Evolutionary conservation across 108 stramenopile species (phyloP).

Genomic region (Cyclotella baltica): DNA sequence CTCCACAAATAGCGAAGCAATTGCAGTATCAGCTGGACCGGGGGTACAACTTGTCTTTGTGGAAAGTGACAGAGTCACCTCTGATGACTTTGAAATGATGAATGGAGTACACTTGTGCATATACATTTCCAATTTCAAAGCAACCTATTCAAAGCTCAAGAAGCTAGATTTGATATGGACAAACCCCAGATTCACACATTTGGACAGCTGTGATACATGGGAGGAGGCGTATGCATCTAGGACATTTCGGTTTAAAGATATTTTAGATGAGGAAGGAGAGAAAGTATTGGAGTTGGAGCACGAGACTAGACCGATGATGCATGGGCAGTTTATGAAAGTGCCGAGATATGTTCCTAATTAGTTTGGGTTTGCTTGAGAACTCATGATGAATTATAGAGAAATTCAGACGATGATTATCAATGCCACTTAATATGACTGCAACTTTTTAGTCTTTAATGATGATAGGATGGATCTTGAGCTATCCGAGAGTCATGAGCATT

Average conservation of each 20-base stretch:
- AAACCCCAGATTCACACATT: constrained; percentile 57
- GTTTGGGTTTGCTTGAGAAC: not conserved
- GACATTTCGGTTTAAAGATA: constrained; percentile 57
- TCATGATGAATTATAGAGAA: not conserved
- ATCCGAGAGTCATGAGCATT: too few species aligned
- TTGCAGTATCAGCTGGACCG: constrained; percentile 38
- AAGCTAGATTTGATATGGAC: constrained; percentile 50
- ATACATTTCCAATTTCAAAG: constrained; percentile 47
- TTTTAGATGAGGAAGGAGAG: constrained; percentile 39
- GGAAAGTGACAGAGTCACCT: constrained; percentile 32
- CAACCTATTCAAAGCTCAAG: constrained; percentile 30
- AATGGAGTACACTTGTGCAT: constrained; percentile 54
- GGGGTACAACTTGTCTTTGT: constrained; percentile 62
- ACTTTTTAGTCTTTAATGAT: too few species aligned
- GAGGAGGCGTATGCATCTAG: constrained; percentile 56
- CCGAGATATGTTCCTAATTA: constrained; percentile 36
- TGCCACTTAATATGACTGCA: too few species aligned
- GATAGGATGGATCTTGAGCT: too few species aligned
- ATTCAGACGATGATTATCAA: too few species aligned
- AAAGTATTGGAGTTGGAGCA: constrained; percentile 52
- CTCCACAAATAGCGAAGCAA: not conserved
- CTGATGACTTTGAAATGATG: constrained; percentile 32
- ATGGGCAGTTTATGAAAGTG: constrained; percentile 55
- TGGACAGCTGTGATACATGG: constrained; percentile 69
- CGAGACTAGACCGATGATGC: constrained; percentile 53